Base-by-base conservation (phyloP, 2,329 filamentous ascomycete genomes). In the Fusarium neocosmosporiellum region DNA sequence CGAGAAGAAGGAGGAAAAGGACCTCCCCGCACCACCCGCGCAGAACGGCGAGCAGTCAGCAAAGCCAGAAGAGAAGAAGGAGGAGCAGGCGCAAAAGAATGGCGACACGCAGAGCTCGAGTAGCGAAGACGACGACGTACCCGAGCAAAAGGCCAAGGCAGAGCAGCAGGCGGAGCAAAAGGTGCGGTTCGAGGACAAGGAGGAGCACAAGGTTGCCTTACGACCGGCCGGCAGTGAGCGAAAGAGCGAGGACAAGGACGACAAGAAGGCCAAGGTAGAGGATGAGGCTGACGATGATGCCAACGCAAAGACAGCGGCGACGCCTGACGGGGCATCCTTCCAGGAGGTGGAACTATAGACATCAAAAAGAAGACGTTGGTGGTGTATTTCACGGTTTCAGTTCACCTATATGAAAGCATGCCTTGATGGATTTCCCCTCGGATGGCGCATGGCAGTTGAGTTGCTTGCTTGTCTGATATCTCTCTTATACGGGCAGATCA, bases 311-410 rank as follows among this genome's bases (percentile, higher is more conserved):
- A 81, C 84, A 1, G 81, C 83, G 18, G 81, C 83, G 46, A 88
- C 87, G 8, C 86, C 88, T 20, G 88, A 90, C 71, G 86, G 87
- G 1, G 85, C 85, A 7, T 89, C 88, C n/a, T 91, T 92, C 80
- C 89, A 91, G 75, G 88, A 92, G 73, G 89, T 92, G 54, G 88
- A 88, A 68, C 81, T 92, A 75, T 91, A 83, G 76, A 71, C 33
- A 55, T 22, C 11, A 54, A 41, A 41, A 63, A 66, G 22, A 53
- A 8, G 33, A 53, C 4, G 20, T 41, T 54, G 22, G 24, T 31
- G 41, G 39, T 63, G 59, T 59, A 22, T 53, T 50, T 62, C 61
- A 46, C 29, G n/a, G 43, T 37, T 59, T 63, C 37, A 48, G 29
- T 54, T 63, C 57, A 37, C 24, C 41, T 46, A 4, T 63, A 62